phyloP scores from a whole-genome alignment of 768 basidiomycete genomes.

The Cystobasidiopsis lactophilus region DNA sequence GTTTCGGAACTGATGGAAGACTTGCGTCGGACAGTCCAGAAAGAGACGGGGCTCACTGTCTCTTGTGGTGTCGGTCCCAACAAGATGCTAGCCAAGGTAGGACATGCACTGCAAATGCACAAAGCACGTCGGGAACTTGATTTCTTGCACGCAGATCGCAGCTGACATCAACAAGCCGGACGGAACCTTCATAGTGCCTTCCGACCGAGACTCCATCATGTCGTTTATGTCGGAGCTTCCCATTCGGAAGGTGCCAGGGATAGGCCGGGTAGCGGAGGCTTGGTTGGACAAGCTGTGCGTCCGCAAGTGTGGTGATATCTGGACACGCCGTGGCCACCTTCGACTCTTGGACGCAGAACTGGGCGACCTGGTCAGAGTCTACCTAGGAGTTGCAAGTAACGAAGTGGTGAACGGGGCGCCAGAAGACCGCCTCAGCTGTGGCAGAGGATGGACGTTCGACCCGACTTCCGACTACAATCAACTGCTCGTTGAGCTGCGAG shows the following conservation, averaged over 20 bases:
- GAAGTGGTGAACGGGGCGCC: conserved; percentile 48
- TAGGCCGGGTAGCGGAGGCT: conserved; percentile 76
- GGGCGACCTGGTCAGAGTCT: conserved; percentile 46
- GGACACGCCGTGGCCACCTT: conserved; percentile 44
- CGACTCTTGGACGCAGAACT: conserved; percentile 68
- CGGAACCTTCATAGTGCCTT: conserved; percentile 14
- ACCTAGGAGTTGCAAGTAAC: conserved; percentile 73
- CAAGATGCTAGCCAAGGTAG: conserved; percentile 97
- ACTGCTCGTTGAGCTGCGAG: conserved; percentile 20
- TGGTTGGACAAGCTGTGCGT: conserved; percentile 44
- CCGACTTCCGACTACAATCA: conserved; percentile 25
- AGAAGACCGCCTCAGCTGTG: conserved; percentile 57
- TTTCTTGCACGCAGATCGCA: no score
- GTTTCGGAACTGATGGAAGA: conserved; percentile 51
- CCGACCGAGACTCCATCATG: conserved; percentile 10
- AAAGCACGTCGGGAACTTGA: no score
- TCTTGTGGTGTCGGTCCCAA: conserved; percentile 92
- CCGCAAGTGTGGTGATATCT: conserved; percentile 53
- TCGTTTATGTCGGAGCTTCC: conserved; percentile 15
- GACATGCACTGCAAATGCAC: no score
- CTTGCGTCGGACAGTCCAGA: conserved; percentile 48
- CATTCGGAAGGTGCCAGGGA: conserved; percentile 20
- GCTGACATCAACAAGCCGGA: conserved; percentile 16
- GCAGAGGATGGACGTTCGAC: conserved; percentile 84
- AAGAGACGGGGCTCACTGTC: conserved; percentile 65